Evolutionary conservation across 257 asterid species (phyloP).

Genomic region (Sherardia arvensis): DNA sequence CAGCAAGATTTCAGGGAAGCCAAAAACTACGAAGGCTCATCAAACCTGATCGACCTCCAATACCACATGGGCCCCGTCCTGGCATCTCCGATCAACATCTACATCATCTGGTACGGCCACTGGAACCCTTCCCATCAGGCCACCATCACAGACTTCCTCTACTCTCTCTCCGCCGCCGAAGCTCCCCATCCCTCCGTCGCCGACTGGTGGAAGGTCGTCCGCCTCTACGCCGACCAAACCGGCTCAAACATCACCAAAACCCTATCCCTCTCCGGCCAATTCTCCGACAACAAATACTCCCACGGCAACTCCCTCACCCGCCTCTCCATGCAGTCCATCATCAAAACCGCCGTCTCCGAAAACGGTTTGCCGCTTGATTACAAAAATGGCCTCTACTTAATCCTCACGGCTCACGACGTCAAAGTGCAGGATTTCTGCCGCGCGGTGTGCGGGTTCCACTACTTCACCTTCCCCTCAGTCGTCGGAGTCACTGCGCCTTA

Average conservation of each 20-base stretch:
- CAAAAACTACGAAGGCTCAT: conserved; percentile 67
- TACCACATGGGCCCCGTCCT: conserved; percentile 85
- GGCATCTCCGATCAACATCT: conserved; percentile 43
- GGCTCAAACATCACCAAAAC: conserved; percentile 34
- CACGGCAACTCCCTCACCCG: conserved; percentile 43
- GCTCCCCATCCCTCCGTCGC: conserved; percentile 52
- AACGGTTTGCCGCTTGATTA: conserved; percentile 33
- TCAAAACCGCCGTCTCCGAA: conserved; percentile 30
- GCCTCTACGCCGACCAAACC: conserved; percentile 63
- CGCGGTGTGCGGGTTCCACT: conserved; percentile 73
- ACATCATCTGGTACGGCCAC: conserved; percentile 68
- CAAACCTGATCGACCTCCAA: conserved; percentile 52
- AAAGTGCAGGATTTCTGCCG: conserved; percentile 63
- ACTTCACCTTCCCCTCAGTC: conserved; percentile 57
- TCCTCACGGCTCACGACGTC: conserved; percentile 51
- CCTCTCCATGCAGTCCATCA: conserved; percentile 45
- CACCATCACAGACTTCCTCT: conserved; percentile 55
- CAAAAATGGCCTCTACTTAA: conserved; percentile 43
- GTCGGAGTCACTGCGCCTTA: conserved; percentile 65
- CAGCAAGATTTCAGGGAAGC: conserved; percentile 18
- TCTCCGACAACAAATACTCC: conserved; percentile 38
- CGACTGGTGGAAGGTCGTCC: conserved; percentile 68
- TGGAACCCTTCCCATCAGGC: conserved; percentile 55
- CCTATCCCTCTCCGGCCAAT: conserved; percentile 40
- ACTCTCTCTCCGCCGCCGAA: conserved; percentile 33